These are phyloP conservation scores for Aspergillus spinulosporus DNA, from an alignment of 2,329 filamentous ascomycete genomes.

Conservation along the genomic window DNA sequence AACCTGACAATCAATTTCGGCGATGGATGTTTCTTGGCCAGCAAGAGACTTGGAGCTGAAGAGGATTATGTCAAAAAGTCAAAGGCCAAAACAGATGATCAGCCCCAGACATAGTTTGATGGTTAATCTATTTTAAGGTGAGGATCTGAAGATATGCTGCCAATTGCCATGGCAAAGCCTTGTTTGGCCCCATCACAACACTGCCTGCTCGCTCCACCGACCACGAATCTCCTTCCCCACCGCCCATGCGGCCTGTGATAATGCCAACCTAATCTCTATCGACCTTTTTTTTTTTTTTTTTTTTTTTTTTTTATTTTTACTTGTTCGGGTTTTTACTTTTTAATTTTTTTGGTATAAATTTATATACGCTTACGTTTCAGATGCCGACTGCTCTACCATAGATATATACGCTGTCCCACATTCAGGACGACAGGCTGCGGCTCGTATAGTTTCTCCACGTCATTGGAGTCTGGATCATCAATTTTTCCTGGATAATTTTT, in stretches of 20 bases:
- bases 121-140: slow-evolving; percentile 12
- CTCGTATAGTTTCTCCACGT: background rate
- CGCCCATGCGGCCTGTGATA: background rate
- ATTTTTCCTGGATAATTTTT: background rate
- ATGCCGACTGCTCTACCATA: background rate
- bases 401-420: background rate
- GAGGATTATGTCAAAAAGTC: background rate
- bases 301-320: too few species aligned
- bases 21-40: slow-evolving; percentile 4
- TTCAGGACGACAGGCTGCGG: background rate
- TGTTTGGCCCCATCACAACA: slow-evolving; percentile 4
- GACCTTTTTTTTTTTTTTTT: background rate
- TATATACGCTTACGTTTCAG: background rate
- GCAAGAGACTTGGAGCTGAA: background rate
- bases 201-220: background rate
- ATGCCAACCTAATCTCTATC: background rate
- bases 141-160: background rate
- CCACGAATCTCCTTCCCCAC: slow-evolving; percentile 7
- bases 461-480: background rate
- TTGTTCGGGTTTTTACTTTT: too few species aligned
- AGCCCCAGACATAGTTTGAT: background rate
- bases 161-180: slow-evolving; percentile 13
- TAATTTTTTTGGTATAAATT: too few species aligned
- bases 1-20: background rate
- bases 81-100: slow-evolving; percentile 3